phyloP scores from a whole-genome alignment of 805 yeast genomes.

The Saturnispora saitoi region DNA sequence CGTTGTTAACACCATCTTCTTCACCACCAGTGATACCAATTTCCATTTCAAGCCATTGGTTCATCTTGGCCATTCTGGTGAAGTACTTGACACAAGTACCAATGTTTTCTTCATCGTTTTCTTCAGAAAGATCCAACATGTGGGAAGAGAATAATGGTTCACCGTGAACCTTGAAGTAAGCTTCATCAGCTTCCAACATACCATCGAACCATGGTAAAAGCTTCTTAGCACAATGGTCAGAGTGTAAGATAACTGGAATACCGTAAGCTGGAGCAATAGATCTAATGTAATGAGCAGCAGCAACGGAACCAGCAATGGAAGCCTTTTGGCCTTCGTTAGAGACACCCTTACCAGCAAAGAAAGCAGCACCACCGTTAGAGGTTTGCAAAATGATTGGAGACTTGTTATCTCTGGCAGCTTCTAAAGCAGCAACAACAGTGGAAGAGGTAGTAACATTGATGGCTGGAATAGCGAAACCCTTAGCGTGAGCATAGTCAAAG shows the following conservation, averaged over 20 bases:
- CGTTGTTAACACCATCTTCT: slow-evolving; percentile 99
- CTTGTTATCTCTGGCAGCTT: slow-evolving; percentile 91
- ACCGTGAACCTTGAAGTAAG: slow-evolving; percentile 74
- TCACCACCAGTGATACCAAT: slow-evolving; percentile 99
- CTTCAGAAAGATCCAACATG: slow-evolving; percentile 97
- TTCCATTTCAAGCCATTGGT: slow-evolving; percentile 99
- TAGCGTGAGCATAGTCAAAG: slow-evolving; percentile 87
- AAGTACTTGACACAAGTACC: slow-evolving; percentile 91
- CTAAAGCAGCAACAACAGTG: slow-evolving; percentile 92
- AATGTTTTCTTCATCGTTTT: slow-evolving; percentile 92
- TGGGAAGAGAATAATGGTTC: slow-evolving; percentile 97
- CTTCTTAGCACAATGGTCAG: slow-evolving; percentile 99
- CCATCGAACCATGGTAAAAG: slow-evolving; percentile 98
- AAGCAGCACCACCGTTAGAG: slow-evolving; percentile 99
- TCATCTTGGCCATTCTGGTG: slow-evolving; percentile 84
- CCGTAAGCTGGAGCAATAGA: slow-evolving; percentile 94
- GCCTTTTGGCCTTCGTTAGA: slow-evolving; percentile 89
- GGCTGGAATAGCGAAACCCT: slow-evolving; percentile 96
- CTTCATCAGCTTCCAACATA: slow-evolving; percentile 95
- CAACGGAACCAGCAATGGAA: slow-evolving; percentile 86
- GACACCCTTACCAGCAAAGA: slow-evolving; percentile 99
- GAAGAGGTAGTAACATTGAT: slow-evolving; percentile 97
- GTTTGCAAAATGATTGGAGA: slow-evolving; percentile 95
- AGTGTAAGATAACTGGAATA: slow-evolving; percentile 92
- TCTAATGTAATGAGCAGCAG: slow-evolving; percentile 98